These are phyloP conservation scores for Beauveria scarabaeidicola DNA, from an alignment of 2,329 filamentous ascomycete genomes.

Conservation along the genomic window DNA sequence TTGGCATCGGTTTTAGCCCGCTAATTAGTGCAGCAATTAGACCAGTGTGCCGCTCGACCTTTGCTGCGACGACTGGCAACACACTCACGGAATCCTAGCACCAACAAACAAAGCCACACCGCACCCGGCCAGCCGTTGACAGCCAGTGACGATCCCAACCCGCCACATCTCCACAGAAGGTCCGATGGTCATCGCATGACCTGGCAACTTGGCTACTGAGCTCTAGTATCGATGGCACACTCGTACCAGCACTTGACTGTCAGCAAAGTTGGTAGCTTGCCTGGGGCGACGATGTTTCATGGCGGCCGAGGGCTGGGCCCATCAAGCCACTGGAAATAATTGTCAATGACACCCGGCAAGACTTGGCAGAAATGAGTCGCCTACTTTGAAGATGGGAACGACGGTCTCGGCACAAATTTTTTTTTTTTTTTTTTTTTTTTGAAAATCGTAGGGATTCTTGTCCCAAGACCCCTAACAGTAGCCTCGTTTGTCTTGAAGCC, in stretches of 20 bases:
- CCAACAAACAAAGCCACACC: background rate
- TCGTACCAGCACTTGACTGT: background rate
- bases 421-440: too few species aligned
- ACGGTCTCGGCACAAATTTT: too few species aligned
- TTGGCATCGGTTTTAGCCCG: background rate
- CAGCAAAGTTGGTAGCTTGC: background rate
- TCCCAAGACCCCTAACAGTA: too few species aligned
- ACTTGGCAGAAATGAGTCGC: too few species aligned
- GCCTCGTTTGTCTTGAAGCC: too few species aligned
- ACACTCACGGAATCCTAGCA: background rate
- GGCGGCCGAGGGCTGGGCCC: background rate
- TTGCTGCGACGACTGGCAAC: background rate
- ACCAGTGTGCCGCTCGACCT: background rate
- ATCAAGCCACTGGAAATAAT: slow-evolving; percentile 9
- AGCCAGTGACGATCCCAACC: background rate
- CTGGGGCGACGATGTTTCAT: background rate
- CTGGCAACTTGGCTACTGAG: background rate
- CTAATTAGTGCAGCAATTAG: background rate
- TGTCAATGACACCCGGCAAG: too few species aligned
- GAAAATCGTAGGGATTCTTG: too few species aligned
- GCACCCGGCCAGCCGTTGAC: slow-evolving; percentile 13
- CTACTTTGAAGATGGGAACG: too few species aligned
- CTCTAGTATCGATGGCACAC: background rate
- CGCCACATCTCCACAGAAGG: slow-evolving; percentile 8
- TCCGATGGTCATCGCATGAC: slow-evolving; percentile 6